Base-by-base conservation (phyloP, 176 grass and related monocot species). In the Urochloa ruziziensis region DNA sequence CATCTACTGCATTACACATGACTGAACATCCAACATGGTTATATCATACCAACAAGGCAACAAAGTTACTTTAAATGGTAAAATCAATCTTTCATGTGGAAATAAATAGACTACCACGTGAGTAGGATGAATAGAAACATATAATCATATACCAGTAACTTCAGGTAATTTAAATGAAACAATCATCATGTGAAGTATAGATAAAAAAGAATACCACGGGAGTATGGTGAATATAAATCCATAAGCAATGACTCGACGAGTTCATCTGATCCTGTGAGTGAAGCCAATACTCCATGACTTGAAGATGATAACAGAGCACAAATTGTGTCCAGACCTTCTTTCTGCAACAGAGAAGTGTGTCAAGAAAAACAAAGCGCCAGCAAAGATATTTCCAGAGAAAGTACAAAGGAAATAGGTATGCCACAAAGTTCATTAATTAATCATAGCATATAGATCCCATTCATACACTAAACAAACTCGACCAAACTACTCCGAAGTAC, bases 281-380 rank as follows among this genome's bases (percentile, higher is more conserved):
- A 98, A 90, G 78, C 84, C 67, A 98, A 60, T 71, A 86, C 86
- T 42, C 36, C 76, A 90, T 95, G 84, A 64, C 59, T 91, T 74
- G 95, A 90, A 18, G 79, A 88, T 44, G 91, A 95, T 81, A 98
- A 72, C n/a, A 95, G 70, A 51, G 84, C 86, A 74, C 64, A 81
- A 73, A 91, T 75, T 81, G 66, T 78, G 15, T 24, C 36, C 17
- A 93, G 27, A 44, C 86, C 85, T 84, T 94, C 75, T 62, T 83
- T 51, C 95, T 95, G 90, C 42, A 73, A 67, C 10, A 21, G 16
- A 78, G 25, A 66, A 70, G 33, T 30, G 49, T 40, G 15, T 70
- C 4, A 84, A 37, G 49, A 74, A 81, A 84, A 74, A 23, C 34
- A 28, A 87, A 77, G 34, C 58, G 86, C 65, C 74, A 80, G 16